These are phyloP conservation scores for Cercophora sp. DNA, from an alignment of 495 filamentous ascomycete genomes.

Conservation along the genomic window DNA sequence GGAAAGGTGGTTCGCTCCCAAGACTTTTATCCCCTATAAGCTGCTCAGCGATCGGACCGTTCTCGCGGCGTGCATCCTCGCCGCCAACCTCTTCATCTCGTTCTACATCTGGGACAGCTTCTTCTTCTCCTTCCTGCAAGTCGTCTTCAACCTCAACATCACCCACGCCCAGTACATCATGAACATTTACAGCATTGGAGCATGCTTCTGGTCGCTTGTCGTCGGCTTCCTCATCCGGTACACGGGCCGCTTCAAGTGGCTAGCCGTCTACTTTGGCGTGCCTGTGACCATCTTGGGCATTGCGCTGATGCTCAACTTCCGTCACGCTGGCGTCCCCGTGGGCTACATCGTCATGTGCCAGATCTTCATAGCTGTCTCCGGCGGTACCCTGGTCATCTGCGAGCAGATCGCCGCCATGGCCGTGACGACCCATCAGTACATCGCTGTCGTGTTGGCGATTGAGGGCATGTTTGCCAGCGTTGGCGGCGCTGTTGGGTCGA, in stretches of 20 bases:
- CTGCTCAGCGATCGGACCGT: slow-evolving; percentile 63
- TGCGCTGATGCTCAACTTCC: slow-evolving; percentile 52
- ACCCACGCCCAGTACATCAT: slow-evolving; percentile 58
- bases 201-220: slow-evolving; percentile 57
- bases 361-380: slow-evolving; percentile 71
- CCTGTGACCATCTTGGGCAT: slow-evolving; percentile 63
- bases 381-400: slow-evolving; percentile 54
- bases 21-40: slow-evolving; percentile 57
- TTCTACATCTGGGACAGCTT: slow-evolving; percentile 67
- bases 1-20: slow-evolving; percentile 54
- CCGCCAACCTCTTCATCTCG: slow-evolving; percentile 54
- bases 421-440: slow-evolving; percentile 58
- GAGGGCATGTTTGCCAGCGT: slow-evolving; percentile 57
- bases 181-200: slow-evolving; percentile 67
- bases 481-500: slow-evolving; percentile 61
- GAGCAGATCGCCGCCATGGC: slow-evolving; percentile 68
- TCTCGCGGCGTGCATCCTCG: slow-evolving; percentile 56
- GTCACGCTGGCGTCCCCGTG: slow-evolving; percentile 45
- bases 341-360: slow-evolving; percentile 74
- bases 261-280: slow-evolving; percentile 60
- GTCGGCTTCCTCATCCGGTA: slow-evolving; percentile 54
- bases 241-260: slow-evolving; percentile 55
- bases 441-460: slow-evolving; percentile 63
- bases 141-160: slow-evolving; percentile 60
- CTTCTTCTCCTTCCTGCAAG: slow-evolving; percentile 65